Evolutionary conservation across 1,139 yeast species (phyloP), one percentile per base, ranked within the genome.

Genomic region (Kodamaea ohmeri): DNA sequence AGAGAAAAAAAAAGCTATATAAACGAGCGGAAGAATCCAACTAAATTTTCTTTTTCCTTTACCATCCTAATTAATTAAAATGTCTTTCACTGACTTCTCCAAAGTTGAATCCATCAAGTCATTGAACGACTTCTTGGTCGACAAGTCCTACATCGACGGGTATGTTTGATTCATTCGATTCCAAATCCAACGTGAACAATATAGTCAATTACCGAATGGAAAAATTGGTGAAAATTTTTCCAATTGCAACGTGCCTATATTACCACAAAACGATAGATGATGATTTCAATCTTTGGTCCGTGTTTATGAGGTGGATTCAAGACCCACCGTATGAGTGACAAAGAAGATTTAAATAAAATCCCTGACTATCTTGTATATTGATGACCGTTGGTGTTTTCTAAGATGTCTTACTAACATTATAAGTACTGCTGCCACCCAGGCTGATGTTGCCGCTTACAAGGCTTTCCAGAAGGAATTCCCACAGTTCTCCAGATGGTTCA

Each of bases 401-500:
- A 64, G 16, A 12, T 12, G 5, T 6, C 9, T 5, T 25, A 25
- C 28, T 25, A 25, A 25, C 28, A 13, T 65, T 44, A 41, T 32
- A 34, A 86, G 95, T 68, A 68, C 89, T 52, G 63, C 86, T 56
- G 90, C 96, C 55, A 75, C 97, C 57, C 96, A 88, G 76, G 97
- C 96, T 65, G 97, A 92, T 65, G 98, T 87, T 52, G 69, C 89
- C 54, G 90, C 80, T 67, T 84, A 80, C 94, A 81, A 87, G 79
- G 92, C 96, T 69, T 90, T 92, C 82, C 96, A 87, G 73, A 70
- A 76, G 61, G 78, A 87, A 71, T 90, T 71, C 86, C 96, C 97
- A 70, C 83, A 86, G 71, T 88, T 89, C 64, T 73, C 96, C 65
- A 89, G 97, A 80, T 92, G 97, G 97, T 88, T 84, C 80, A 86